Evolutionary conservation across 768 basidiomycete genomes (phyloP), one percentile per base, ranked within the genome.

Genomic region (Termitomyces sp.): DNA sequence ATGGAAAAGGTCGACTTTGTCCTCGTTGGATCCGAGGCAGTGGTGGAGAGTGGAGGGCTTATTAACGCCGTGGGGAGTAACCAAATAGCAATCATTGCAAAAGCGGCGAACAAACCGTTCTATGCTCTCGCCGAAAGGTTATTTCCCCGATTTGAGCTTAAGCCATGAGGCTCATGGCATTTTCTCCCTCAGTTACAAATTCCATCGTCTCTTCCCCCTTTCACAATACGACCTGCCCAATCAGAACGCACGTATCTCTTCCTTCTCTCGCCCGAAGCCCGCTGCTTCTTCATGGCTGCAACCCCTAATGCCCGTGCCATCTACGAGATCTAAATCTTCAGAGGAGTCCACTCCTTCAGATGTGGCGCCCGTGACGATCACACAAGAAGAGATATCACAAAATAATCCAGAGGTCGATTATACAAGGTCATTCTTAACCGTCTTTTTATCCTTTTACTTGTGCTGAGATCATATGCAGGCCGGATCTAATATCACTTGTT

Each of bases 1-100:
- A 98, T 99, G 89, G 92, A 96, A 60, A 87, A 90, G 62, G 93
- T 96, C 19, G 92, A 96, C 69, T 89, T 96, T 68, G 90, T 96
- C 48, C 81, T 99, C 46, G 94, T 98, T 40, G 97, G 97, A 32
- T 94, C 94, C 40, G 97, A 99, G 74, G 97, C 95, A 8, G 95
- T 99, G 26, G 96, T 97, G 5, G 97, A 98, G 71, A 93, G 90
- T 59, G 97, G 97, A 43, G 92, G 94, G 4, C 74, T 93, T 57
- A 84, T 95, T 62, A 94, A 94, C 66, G 91, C 89, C 50, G 89
- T 98, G 37, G 96, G 96, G 41, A 93, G 93, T 64, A 94, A 92
- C 70, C 93, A 97, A 72, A 93, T 98, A 62, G 96, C 97, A 3
- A 88, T 97, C 65, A 91, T 98, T 54, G 96, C 97, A 51, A 92